Evolutionary conservation across 2,329 filamentous ascomycete species (phyloP), one percentile per base, ranked within the genome.

Genomic region (Cordyceps sp.): DNA sequence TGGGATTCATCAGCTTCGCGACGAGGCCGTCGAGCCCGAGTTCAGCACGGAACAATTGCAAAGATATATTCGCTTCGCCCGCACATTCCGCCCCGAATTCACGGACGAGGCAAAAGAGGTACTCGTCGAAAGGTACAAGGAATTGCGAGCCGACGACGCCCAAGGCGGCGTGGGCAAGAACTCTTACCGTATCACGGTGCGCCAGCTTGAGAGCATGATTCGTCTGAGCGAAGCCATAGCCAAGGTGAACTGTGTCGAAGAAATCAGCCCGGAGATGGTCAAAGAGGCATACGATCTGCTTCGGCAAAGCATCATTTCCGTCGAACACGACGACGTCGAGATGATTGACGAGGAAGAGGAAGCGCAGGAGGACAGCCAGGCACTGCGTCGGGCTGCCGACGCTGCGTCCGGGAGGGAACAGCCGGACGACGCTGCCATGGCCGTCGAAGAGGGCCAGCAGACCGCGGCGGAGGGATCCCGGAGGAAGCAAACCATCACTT

Each of bases 271-370:
- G 2, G 70, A 72, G 0, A 93, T 96, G 56, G 90, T 98, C 13
- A 69, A 79, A 26, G 90, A 98, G 56, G 90, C 88, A 0, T 96
- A 79, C 54, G 84, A 90, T 44, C 69, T 98, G 9, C 70, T 98
- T 10, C 69, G 85, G 26, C 86, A 94, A 57, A 90, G 81, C 54
- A 98, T 98, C 52, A 94, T 98, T 46, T 90, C 81, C 2, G 90
- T 98, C 18, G 90, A 98, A 57, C 90, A 96, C 48, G 90, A 98
- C 45, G 90, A 98, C 45, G 76, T 98, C 13, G 88, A 96, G 48
- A 78, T 98, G 38, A 84, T 93, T 33, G 85, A 86, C 6, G 71
- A 77, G 6, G 78, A 83, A 4, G 54, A 54, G 12, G 54, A 54
- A 13, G 54, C 47, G n/a, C 53, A 36, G 36, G 61, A 60, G 38